Evolutionary conservation across 495 filamentous ascomycete species (phyloP).

Genomic region (Lineolata rhizophorae): DNA sequence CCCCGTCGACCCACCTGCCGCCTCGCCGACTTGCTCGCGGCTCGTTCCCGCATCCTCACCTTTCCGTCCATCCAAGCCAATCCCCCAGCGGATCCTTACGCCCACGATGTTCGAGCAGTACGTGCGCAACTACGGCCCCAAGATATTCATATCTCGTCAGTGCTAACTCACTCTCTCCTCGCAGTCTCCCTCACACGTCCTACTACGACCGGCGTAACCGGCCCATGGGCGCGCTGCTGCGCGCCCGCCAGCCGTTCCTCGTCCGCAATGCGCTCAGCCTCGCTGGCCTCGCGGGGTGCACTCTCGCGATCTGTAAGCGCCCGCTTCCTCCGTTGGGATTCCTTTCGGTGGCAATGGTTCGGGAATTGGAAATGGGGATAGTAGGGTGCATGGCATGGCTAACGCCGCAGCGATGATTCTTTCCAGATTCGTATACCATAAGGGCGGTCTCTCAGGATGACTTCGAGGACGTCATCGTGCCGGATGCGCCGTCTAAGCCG

Average conservation of each 20-base stretch:
- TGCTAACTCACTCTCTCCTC: background rate
- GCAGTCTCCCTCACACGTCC: slow-evolving; percentile 46
- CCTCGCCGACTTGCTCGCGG: too few relatives aligned
- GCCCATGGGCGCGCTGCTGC: slow-evolving; percentile 64
- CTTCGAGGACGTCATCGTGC: slow-evolving; percentile 86
- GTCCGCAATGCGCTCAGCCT: slow-evolving; percentile 73
- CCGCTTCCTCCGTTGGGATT: too few relatives aligned
- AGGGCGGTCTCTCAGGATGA: slow-evolving; percentile 83
- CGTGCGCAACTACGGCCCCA: background rate
- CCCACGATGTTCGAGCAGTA: background rate
- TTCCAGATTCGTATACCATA: slow-evolving; percentile 68
- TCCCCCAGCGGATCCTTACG: background rate
- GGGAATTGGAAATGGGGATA: too few relatives aligned
- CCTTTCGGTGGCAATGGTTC: too few relatives aligned
- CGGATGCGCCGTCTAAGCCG: slow-evolving; percentile 64
- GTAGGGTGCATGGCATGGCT: too few relatives aligned
- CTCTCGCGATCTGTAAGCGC: slow-evolving; percentile 62
- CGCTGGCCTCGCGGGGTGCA: slow-evolving; percentile 40
- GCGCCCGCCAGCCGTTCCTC: slow-evolving; percentile 77
- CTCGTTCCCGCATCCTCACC: too few relatives aligned
- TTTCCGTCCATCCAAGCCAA: too few relatives aligned
- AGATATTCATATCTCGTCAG: background rate
- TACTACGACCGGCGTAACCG: slow-evolving; percentile 79
- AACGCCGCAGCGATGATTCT: too few relatives aligned
- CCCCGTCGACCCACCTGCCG: too few relatives aligned